phyloP scores from a whole-genome alignment of 768 basidiomycete genomes.

The Podaxis pistillaris region DNA sequence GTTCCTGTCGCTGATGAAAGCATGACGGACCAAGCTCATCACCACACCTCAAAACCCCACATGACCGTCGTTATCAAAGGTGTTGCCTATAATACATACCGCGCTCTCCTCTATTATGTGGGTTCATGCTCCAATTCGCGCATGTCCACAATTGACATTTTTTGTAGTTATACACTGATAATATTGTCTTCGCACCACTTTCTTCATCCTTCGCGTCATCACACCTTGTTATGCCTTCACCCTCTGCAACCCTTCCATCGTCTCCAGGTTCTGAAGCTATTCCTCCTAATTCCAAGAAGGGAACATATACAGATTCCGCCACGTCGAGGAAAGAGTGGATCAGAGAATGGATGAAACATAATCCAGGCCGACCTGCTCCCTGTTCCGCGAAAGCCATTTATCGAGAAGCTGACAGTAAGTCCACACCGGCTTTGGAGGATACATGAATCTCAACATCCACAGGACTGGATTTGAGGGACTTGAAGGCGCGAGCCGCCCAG shows the following conservation, averaged over 20 bases:
- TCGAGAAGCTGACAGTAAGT: slow-evolving; percentile 77
- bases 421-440: neutral
- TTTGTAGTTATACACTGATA: slow-evolving; percentile 77
- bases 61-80: slow-evolving; percentile 45
- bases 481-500: slow-evolving; percentile 71
- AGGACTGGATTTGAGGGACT: slow-evolving; percentile 71
- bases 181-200: slow-evolving; percentile 80
- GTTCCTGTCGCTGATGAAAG: neutral
- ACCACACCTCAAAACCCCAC: slow-evolving; percentile 11
- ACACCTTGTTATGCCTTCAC: slow-evolving; percentile 22
- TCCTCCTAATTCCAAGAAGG: slow-evolving; percentile 12
- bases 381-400: slow-evolving; percentile 87
- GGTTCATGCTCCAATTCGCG: slow-evolving; percentile 20
- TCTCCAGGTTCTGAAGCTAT: slow-evolving; percentile 29
- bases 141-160: neutral
- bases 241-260: slow-evolving; percentile 24
- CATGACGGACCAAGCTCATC: neutral
- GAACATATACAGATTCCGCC: slow-evolving; percentile 24
- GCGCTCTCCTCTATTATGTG: slow-evolving; percentile 71
- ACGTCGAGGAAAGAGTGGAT: slow-evolving; percentile 64
- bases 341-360: slow-evolving; percentile 57
- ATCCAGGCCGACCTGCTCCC: slow-evolving; percentile 60
- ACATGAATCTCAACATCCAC: neutral
- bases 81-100: slow-evolving; percentile 46
- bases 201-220: slow-evolving; percentile 59